Percentiles rank a stretch among this genome's conserved stretches.
Conservation (phyloP, 2,329 filamentous ascomycete species). For the Hyphodiscus sp. region DNA sequence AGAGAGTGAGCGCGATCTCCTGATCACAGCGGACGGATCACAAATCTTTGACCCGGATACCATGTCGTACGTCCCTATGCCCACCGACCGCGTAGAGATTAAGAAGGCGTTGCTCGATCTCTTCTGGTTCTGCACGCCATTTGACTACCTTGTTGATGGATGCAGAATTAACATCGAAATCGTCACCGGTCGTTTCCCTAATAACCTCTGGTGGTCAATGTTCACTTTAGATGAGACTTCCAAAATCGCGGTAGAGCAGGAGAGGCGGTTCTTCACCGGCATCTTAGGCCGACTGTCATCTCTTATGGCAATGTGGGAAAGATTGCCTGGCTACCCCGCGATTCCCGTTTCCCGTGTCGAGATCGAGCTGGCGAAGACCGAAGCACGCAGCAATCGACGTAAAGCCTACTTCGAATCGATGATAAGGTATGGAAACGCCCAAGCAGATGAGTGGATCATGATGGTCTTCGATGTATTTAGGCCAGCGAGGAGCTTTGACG, state of each 20-base stretch:
- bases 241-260: background rate
- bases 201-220: background rate
- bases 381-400: background rate
- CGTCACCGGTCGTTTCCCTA: background rate
- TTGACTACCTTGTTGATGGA: background rate
- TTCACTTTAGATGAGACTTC: background rate
- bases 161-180: background rate
- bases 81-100: background rate
- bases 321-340: background rate
- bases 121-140: background rate
- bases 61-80: background rate
- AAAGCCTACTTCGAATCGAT: background rate
- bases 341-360: background rate
- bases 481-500: background rate
- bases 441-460: background rate
- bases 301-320: background rate
- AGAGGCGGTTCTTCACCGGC: background rate
- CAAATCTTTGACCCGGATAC: background rate
- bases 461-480: background rate
- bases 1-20: background rate
- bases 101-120: background rate
- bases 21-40: background rate
- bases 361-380: background rate
- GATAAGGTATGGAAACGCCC: background rate
- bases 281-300: background rate